Percentiles rank a stretch among this genome's conserved stretches.
Evolutionary conservation across 257 asterid genomes (phyloP).

Genomic region (Knoxia roxburghii): DNA sequence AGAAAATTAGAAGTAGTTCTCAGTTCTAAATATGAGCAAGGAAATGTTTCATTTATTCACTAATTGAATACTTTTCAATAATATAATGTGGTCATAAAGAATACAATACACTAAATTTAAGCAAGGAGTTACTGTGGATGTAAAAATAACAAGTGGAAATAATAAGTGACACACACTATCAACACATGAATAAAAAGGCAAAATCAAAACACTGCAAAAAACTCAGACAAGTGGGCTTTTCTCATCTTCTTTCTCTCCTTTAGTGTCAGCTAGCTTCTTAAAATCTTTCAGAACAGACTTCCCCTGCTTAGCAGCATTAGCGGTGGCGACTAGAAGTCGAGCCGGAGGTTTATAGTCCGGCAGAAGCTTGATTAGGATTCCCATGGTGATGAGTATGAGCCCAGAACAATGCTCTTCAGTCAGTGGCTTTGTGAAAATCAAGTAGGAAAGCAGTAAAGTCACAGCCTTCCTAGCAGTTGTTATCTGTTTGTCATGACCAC

Average conservation of each 20-base stretch:
- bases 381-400: slow-evolving; percentile 59
- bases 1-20: no score
- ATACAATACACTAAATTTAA: neutral
- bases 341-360: slow-evolving; percentile 47
- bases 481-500: slow-evolving; percentile 36
- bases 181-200: no score
- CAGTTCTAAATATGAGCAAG: no score
- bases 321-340: slow-evolving; percentile 11
- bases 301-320: slow-evolving; percentile 3
- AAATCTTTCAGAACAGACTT: slow-evolving; percentile 24
- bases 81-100: neutral
- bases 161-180: no score
- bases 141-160: neutral
- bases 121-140: neutral
- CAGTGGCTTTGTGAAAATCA: slow-evolving; percentile 74
- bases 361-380: slow-evolving; percentile 58
- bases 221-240: slow-evolving; percentile 45
- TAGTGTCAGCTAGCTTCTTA: slow-evolving; percentile 19
- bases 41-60: neutral
- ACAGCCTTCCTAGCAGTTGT: slow-evolving; percentile 90
- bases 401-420: slow-evolving; percentile 78
- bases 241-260: slow-evolving; percentile 37
- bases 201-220: no score
- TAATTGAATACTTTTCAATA: neutral
- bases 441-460: slow-evolving; percentile 68